A percentile compares a stretch with the other conserved stretches of the same genome.
Conservation (phyloP, 176 grass and related monocot species). For the Avena sativa region DNA sequence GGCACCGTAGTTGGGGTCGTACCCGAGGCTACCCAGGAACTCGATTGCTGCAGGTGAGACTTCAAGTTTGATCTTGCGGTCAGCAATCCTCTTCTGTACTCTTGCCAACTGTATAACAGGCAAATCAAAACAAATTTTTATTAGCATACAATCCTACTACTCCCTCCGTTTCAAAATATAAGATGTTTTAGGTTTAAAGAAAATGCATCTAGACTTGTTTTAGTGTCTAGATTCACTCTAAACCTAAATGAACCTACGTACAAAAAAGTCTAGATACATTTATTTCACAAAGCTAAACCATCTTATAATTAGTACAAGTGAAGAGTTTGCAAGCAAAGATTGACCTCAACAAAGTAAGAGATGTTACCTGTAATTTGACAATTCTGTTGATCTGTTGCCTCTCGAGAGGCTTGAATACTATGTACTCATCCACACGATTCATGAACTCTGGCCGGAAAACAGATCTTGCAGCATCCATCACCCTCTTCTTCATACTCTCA, state of each 20-base stretch:
- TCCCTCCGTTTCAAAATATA: too few species aligned
- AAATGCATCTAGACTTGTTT: too few species aligned
- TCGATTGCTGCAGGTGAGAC: slow-evolving; percentile 71
- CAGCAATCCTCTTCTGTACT: slow-evolving; percentile 86
- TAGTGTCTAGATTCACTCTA: too few species aligned
- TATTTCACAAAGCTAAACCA: too few species aligned
- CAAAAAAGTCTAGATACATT: too few species aligned
- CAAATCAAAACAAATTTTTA: neutral
- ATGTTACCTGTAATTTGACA: slow-evolving; percentile 80
- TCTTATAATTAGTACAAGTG: too few species aligned
- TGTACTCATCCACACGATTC: slow-evolving; percentile 96
- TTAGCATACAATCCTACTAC: neutral
- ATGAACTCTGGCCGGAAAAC: slow-evolving; percentile 97
- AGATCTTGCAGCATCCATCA: slow-evolving; percentile 96
- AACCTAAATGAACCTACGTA: too few species aligned
- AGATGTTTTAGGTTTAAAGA: too few species aligned
- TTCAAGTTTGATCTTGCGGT: slow-evolving; percentile 84
- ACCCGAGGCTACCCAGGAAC: slow-evolving; percentile 83
- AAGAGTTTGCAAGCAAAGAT: neutral
- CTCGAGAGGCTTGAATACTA: slow-evolving; percentile 94
- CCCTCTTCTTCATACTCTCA: slow-evolving; percentile 85
- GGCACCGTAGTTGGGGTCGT: slow-evolving; percentile 94
- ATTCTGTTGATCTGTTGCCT: slow-evolving; percentile 83
- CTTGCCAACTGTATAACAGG: slow-evolving; percentile 66
- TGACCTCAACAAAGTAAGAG: slow-evolving; percentile 13